Evolutionary conservation across 352 stramenopile genomes (phyloP), one percentile per base, ranked within the genome.

Genomic region (Globisporangium sylvaticum): DNA sequence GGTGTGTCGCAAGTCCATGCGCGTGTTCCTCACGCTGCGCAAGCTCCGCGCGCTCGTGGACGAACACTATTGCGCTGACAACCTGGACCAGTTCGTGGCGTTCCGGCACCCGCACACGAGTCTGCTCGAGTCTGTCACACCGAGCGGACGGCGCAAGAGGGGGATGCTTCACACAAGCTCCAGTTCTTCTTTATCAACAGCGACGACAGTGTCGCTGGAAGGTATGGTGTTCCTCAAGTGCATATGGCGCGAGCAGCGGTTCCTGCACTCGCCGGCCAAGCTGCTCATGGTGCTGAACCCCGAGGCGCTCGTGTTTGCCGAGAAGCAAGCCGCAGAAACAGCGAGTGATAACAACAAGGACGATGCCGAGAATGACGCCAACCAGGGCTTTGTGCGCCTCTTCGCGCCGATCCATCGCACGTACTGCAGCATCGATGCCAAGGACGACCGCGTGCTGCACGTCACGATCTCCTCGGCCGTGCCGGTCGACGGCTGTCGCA

Each of bases 211-310:
- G 2, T 63, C 76, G 27, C 60, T 93, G 22, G 76, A 88, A 27
- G 85, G 85, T 12, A 91, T 93, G 83, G 85, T 91, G 2, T 81
- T 76, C 24, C 72, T 93, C 3, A 77, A 74, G 37, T 93, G 85
- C 62, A 80, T 88, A 24, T 93, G 84, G 74, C 78, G 85, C n/a
- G 85, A 93, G 58, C 85, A 93, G 60, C 83, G 85, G 5, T 93
- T 93, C 60, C 34, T 91, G 54, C 71, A 85, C 22, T 80, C 79
- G 12, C 81, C 85, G 0, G 81, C 83, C 3, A 80, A 69, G 56
- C 58, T 93, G 8, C 62, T 88, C 25, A 82, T 93, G 83, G 74
- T 89, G 58, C 68, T 93, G 27, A 93, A 93, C 73, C 80, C 83
- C 1, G 85, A 93, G 63, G 83, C 79, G n/a, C 77, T 90, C 32